Evolutionary conservation across 768 basidiomycete species (phyloP).

Genomic region (Cystofilobasidium capitatum): DNA sequence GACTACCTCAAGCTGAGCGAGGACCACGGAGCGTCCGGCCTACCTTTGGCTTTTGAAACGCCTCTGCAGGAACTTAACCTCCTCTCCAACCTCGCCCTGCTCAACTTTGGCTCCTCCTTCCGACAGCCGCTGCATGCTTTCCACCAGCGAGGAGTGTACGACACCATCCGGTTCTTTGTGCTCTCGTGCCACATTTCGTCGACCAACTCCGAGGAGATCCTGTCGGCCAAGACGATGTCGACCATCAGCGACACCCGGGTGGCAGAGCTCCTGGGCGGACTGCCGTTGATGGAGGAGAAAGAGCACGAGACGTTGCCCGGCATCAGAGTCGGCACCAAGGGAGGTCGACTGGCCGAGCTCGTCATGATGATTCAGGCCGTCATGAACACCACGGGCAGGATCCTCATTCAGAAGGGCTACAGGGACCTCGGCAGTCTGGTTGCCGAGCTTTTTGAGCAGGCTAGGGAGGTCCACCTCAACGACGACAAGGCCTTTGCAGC

Average conservation of each 20-base stretch:
- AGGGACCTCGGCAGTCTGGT: slow-evolving; percentile 66
- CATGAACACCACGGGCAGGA: slow-evolving; percentile 62
- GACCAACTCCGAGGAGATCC: slow-evolving; percentile 44
- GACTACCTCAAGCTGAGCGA: slow-evolving; percentile 53
- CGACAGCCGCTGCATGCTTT: slow-evolving; percentile 60
- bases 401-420: slow-evolving; percentile 54
- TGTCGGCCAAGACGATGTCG: slow-evolving; percentile 61
- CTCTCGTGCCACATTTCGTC: slow-evolving; percentile 63
- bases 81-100: slow-evolving; percentile 61
- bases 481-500: slow-evolving; percentile 45
- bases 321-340: slow-evolving; percentile 62
- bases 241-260: slow-evolving; percentile 50
- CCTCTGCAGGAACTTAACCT: slow-evolving; percentile 67
- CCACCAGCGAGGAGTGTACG: slow-evolving; percentile 72
- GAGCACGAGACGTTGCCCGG: slow-evolving; percentile 61
- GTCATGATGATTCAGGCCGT: slow-evolving; percentile 57
- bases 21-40: slow-evolving; percentile 54
- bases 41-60: slow-evolving; percentile 72
- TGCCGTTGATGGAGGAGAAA: slow-evolving; percentile 55
- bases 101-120: slow-evolving; percentile 79
- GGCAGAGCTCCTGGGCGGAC: slow-evolving; percentile 61
- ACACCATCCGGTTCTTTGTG: slow-evolving; percentile 64
- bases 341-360: slow-evolving; percentile 63
- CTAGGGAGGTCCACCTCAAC: slow-evolving; percentile 37
- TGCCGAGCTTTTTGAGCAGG: slow-evolving; percentile 55